Evolutionary conservation across 768 basidiomycete species (phyloP).

Genomic region (Podaxis carcinomalis): DNA sequence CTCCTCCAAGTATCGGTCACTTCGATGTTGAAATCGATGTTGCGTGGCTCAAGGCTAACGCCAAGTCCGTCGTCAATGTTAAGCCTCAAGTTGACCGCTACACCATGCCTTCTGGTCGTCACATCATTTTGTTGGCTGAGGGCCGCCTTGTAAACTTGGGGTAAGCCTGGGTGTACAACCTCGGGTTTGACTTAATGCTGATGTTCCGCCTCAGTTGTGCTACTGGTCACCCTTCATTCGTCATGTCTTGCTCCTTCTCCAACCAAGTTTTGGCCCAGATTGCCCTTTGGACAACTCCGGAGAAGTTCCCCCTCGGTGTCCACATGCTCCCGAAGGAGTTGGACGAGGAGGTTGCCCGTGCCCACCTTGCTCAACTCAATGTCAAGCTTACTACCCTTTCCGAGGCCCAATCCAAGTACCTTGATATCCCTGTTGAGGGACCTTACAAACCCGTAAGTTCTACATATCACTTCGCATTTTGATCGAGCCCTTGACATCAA

Average conservation of each 20-base stretch:
- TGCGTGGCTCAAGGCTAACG: conserved; percentile 95
- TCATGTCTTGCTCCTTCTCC: conserved; percentile 99
- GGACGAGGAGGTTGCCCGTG: conserved; percentile 98
- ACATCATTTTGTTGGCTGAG: conserved; percentile 96
- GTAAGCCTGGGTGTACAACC: conserved; percentile 32
- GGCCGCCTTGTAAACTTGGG: conserved; percentile 99
- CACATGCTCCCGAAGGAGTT: conserved; percentile 99
- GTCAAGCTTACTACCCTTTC: conserved; percentile 86
- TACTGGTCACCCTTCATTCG: conserved; percentile 98
- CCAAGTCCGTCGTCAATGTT: conserved; percentile 78
- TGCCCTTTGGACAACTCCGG: conserved; percentile 91
- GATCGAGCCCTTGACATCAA: conserved; percentile 2
- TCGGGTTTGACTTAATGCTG: conserved; percentile 11
- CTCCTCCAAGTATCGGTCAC: conserved; percentile 64
- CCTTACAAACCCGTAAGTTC: conserved; percentile 49
- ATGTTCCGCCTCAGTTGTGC: conserved; percentile 58
- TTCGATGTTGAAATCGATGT: conserved; percentile 94
- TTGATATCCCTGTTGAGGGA: conserved; percentile 84
- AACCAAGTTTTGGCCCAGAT: conserved; percentile 99
- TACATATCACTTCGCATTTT: not conserved
- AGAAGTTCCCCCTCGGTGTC: conserved; percentile 93
- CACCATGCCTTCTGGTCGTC: conserved; percentile 89
- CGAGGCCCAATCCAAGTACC: conserved; percentile 78
- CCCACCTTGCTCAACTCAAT: conserved; percentile 86
- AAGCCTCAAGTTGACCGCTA: conserved; percentile 99